phyloP scores from a whole-genome alignment of 208 protist species.

The Vickermania spadyakhi region DNA sequence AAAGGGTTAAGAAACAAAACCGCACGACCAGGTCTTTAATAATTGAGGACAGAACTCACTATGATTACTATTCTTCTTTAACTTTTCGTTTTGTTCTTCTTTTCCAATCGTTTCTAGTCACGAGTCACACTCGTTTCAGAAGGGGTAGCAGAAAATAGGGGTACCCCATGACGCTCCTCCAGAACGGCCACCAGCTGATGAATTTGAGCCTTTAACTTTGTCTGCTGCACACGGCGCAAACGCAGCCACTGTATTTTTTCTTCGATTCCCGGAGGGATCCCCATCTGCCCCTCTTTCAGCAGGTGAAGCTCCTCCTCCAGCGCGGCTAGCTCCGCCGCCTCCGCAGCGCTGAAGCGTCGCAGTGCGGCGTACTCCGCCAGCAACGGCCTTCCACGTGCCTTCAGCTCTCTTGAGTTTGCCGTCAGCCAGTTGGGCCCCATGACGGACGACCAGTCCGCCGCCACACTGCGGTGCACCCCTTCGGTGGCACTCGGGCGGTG shows the following conservation, averaged over 20 bases:
- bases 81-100: too few species aligned
- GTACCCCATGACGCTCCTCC: conserved; percentile 4
- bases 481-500: too few species aligned
- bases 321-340: neutral
- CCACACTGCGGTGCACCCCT: too few species aligned
- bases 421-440: neutral
- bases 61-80: too few species aligned
- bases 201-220: conserved; percentile 22
- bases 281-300: neutral
- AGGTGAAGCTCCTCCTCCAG: conserved; percentile 1
- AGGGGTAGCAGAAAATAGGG: too few species aligned
- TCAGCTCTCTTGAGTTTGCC: neutral
- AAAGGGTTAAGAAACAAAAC: neutral
- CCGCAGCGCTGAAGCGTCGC: neutral
- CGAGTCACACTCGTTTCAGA: too few species aligned
- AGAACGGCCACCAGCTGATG: conserved; percentile 19
- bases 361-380: neutral
- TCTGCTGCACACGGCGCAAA: conserved; percentile 20
- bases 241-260: conserved; percentile 14
- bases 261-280: conserved; percentile 7
- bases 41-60: too few species aligned
- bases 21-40: neutral
- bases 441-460: too few species aligned
- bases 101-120: too few species aligned
- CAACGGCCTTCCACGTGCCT: neutral